Evolutionary conservation across 306 rosid species (phyloP).

Genomic region (Dalbergia oliveri): DNA sequence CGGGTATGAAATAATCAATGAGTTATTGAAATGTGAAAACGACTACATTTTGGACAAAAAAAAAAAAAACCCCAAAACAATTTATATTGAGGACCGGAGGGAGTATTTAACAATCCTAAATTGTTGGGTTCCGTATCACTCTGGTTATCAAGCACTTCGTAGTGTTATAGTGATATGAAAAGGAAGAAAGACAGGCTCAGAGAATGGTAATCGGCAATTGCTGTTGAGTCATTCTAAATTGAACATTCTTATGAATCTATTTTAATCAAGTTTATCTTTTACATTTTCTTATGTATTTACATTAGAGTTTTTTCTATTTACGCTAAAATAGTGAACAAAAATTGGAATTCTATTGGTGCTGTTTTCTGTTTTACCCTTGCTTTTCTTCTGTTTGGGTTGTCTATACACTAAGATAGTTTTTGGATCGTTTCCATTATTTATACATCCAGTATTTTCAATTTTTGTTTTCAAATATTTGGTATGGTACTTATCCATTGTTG

Average conservation of each 20-base stretch:
- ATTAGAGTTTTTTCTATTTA: neutral
- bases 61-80: too few relatives aligned
- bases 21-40: too few relatives aligned
- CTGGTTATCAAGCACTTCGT: neutral
- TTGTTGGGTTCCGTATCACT: too few relatives aligned
- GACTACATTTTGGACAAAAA: too few relatives aligned
- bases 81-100: too few relatives aligned
- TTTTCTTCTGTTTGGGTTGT: slow-evolving; percentile 25
- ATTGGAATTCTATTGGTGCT: slow-evolving; percentile 29
- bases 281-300: neutral
- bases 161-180: neutral
- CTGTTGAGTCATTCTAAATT: neutral
- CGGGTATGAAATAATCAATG: too few relatives aligned
- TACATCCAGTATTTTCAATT: neutral
- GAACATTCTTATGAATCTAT: neutral
- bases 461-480: neutral
- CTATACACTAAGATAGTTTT: neutral
- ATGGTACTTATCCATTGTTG: neutral
- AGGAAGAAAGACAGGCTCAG: neutral
- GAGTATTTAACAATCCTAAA: too few relatives aligned
- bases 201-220: neutral
- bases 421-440: neutral
- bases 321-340: neutral
- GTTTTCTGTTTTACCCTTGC: neutral
- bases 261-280: neutral